A percentile compares a stretch with the other conserved stretches of the same genome.
Conservation (phyloP, 225 moss, liverwort and hornwort species). For the Polytrichum commune region DNA sequence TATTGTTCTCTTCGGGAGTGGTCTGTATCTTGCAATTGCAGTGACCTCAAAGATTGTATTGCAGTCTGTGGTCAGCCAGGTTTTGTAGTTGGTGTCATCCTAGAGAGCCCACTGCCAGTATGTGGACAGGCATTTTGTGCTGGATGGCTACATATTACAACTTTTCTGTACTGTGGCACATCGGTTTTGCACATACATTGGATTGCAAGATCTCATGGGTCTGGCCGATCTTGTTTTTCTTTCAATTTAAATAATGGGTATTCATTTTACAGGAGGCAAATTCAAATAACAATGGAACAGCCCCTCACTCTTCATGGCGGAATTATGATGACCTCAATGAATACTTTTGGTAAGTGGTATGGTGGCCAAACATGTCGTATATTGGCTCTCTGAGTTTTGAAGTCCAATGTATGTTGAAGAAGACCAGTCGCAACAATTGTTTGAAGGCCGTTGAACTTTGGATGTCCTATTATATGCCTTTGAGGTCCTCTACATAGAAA, state of each 20-base stretch:
- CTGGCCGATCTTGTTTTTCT: slow-evolving; percentile 13
- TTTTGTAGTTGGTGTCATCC: slow-evolving; percentile 3
- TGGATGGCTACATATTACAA: not conserved
- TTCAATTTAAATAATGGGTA: slow-evolving; percentile 20
- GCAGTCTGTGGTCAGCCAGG: not conserved
- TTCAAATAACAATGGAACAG: slow-evolving; percentile 73
- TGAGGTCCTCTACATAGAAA: too few species aligned
- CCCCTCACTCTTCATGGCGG: slow-evolving; percentile 92
- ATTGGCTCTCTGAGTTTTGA: too few species aligned
- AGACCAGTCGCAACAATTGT: too few species aligned
- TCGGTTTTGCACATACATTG: too few species aligned
- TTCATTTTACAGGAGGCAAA: slow-evolving; percentile 62
- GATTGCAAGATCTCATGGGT: too few species aligned
- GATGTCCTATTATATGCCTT: too few species aligned
- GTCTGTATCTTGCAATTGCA: too few species aligned
- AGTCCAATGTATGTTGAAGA: too few species aligned
- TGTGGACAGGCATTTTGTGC: not conserved
- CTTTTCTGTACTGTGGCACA: not conserved
- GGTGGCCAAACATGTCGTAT: too few species aligned
- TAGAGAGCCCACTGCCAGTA: slow-evolving; percentile 9
- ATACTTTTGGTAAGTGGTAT: slow-evolving; percentile 67
- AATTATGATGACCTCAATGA: slow-evolving; percentile 97
- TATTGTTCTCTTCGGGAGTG: too few species aligned
- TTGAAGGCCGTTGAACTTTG: too few species aligned
- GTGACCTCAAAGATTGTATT: too few species aligned